phyloP scores from a whole-genome alignment of 208 protist genomes.

The Acanthamoeba quina region DNA sequence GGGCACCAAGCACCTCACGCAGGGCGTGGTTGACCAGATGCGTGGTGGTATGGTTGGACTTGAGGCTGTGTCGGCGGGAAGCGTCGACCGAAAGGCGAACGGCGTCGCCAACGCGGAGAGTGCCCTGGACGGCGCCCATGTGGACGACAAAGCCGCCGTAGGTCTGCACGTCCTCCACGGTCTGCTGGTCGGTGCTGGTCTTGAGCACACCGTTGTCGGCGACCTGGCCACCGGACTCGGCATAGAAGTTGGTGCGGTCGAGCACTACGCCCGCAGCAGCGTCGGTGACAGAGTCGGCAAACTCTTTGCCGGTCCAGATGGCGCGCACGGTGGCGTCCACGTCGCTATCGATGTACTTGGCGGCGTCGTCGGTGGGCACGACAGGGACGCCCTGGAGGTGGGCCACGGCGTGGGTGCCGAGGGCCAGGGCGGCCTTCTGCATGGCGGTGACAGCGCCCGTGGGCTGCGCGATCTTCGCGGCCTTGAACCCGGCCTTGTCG shows the following conservation, averaged over 20 bases:
- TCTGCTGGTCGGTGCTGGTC: conserved; percentile 38
- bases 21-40: conserved; percentile 66
- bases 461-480: conserved; percentile 34
- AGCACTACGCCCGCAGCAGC: conserved; percentile 93
- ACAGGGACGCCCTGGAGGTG: conserved; percentile 90
- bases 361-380: conserved; percentile 94
- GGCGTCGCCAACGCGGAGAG: conserved; percentile 80
- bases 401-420: conserved; percentile 85
- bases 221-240: conserved; percentile 98
- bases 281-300: conserved; percentile 81
- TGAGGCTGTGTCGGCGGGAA: conserved; percentile 83
- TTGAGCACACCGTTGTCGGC: conserved; percentile 96
- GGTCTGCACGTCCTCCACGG: conserved; percentile 63
- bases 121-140: conserved; percentile 93
- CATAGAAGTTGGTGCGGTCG: conserved; percentile 98
- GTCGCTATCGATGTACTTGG: conserved; percentile 93
- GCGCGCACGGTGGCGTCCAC: conserved; percentile 83
- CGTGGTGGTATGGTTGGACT: conserved; percentile 69
- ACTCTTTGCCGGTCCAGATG: conserved; percentile 92
- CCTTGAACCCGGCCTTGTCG: conserved; percentile 85
- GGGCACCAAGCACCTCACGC: conserved; percentile 16
- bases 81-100: conserved; percentile 93
- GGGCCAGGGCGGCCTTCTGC: conserved; percentile 74
- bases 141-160: conserved; percentile 98
- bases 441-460: not conserved